Conservation (phyloP, 2,329 filamentous ascomycete genomes). For the Plenodomus tracheiphilus region DNA sequence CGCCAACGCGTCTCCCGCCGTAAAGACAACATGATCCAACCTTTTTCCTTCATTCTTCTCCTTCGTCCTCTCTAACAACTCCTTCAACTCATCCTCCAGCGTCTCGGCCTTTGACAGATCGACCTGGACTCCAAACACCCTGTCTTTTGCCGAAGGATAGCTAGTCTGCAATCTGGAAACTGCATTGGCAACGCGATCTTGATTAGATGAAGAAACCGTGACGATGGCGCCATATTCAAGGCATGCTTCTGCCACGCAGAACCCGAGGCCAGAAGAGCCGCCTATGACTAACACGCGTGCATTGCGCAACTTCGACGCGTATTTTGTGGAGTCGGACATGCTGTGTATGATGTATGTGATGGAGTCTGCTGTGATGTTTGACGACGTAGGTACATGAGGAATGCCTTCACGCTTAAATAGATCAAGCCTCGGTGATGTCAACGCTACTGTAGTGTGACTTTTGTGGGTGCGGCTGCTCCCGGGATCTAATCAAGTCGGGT, state of each 20-base stretch:
- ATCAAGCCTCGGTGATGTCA: no score
- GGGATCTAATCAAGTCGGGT: no score
- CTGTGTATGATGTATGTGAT: no score
- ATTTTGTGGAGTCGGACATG: conserved; percentile 48
- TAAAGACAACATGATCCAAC: conserved; percentile 62
- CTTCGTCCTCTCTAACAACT: conserved; percentile 49
- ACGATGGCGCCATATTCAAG: conserved; percentile 61
- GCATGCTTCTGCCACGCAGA: conserved; percentile 61
- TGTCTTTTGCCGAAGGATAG: conserved; percentile 48
- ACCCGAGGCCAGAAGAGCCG: conserved; percentile 66
- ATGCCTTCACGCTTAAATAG: no score
- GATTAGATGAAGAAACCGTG: conserved; percentile 62
- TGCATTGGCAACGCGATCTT: conserved; percentile 53
- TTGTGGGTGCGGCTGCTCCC: no score
- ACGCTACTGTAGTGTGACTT: no score
- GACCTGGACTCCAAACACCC: conserved; percentile 51
- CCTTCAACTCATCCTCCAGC: conserved; percentile 53
- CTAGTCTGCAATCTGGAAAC: conserved; percentile 49
- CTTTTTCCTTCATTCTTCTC: conserved; percentile 30
- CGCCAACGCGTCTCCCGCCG: conserved; percentile 56
- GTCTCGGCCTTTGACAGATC: conserved; percentile 53
- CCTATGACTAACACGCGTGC: conserved; percentile 63
- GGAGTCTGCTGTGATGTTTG: no score
- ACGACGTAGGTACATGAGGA: background rate
- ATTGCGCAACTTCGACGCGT: conserved; percentile 53